Evolutionary conservation across 1,139 yeast species (phyloP), one percentile per base, ranked within the genome.

Genomic region (Pichia sp.): DNA sequence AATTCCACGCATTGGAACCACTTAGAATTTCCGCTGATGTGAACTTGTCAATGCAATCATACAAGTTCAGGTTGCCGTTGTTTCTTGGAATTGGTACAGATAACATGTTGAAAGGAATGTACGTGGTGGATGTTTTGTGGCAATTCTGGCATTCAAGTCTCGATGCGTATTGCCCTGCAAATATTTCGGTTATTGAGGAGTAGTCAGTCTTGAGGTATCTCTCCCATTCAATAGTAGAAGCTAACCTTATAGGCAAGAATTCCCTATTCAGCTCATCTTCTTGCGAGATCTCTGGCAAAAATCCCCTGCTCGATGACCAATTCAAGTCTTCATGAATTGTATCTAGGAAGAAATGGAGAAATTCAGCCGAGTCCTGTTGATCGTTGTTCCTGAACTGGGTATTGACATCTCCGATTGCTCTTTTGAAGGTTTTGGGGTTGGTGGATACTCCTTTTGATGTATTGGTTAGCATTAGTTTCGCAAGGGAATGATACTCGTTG

Each of bases 171-270:
- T 91, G 63, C 2, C 63, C 63, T 26, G 56, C 53, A 37, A 57
- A 58, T 12, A 78, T 73, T 52, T 85, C 94, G 4, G 86, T 94
- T 21, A 91, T 72, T 1, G 83, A 72, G 25, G 96, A 87, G 49
- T 83, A 81, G 56, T 91, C 91, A 21, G 88, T 74, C 40, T 82
- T 82, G 38, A 86, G 64, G 55, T 86, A 87, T 42, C 95, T 67
- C 53, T 86, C 96, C 98, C 98, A 91, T 58, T 91, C 97, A 34
- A 87, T 80, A 0, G 94, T 77, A 0, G 96, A 81, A 0, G 96
- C 97, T 27, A 84, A 67, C 42, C 96, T 69, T 6, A 87, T 70
- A 1, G 94, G 85, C 52, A 86, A 60, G 19, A 63, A 60, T 53
- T 91, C 97, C 34, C 96, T 66, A 16, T 72, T 64, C 32, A 67